Conservation (phyloP, 2,329 filamentous ascomycete species). For the Colletotrichum orchidophilum region DNA sequence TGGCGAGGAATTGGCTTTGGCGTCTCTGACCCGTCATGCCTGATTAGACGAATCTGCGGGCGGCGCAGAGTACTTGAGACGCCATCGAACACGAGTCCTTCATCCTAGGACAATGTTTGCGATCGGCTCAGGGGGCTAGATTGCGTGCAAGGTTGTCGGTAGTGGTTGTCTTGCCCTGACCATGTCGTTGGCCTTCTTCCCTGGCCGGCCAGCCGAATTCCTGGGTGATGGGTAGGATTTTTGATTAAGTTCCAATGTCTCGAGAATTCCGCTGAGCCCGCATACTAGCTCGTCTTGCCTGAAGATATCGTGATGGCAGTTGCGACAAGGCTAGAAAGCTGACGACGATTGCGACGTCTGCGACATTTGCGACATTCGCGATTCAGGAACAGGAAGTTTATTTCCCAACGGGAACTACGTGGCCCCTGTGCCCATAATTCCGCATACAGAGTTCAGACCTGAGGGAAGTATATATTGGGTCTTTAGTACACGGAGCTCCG, state of each 20-base stretch:
- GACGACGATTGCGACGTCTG: not conserved
- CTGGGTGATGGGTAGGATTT: not conserved
- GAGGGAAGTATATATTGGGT: not conserved
- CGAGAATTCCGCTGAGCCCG: too few species aligned
- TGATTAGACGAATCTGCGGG: constrained; percentile 17
- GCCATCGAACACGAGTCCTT: constrained; percentile 1
- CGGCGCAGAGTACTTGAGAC: constrained; percentile 20
- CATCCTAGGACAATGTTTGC: constrained; percentile 12
- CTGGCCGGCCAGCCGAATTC: not conserved
- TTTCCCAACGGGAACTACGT: not conserved
- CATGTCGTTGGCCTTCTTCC: not conserved
- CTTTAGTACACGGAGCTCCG: constrained; percentile 10
- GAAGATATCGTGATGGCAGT: not conserved
- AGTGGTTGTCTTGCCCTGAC: not conserved
- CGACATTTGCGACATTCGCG: not conserved
- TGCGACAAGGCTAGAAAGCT: not conserved
- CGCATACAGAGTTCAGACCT: constrained; percentile 20
- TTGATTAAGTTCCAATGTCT: not conserved
- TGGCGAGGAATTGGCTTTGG: not conserved
- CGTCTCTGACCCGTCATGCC: not conserved
- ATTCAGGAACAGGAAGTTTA: constrained; percentile 6
- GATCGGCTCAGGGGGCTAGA: constrained; percentile 14
- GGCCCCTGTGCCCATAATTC: not conserved
- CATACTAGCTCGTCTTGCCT: not conserved
- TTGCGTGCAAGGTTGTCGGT: not conserved